Evolutionary conservation across 2,329 filamentous ascomycete genomes (phyloP), one percentile per base, ranked within the genome.

Genomic region (Sporothrix phasma): DNA sequence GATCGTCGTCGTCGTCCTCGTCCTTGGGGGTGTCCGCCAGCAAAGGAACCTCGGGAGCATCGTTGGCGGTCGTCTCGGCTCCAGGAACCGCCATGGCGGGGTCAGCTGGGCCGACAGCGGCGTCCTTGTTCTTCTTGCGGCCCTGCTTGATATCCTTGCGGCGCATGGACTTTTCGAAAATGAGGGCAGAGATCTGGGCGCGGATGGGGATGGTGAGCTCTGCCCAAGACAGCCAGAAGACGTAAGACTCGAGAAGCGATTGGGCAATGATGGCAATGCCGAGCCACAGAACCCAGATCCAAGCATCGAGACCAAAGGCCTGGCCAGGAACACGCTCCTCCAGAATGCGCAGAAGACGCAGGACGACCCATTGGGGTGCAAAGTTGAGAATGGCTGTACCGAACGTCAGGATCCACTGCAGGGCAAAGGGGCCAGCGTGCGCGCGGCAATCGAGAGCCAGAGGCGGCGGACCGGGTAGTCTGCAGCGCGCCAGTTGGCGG

Each of bases 111-210:
- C 73, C 72, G 15, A 69, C 43, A 69, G 69, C 19, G 70, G 66
- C 29, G 5, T 74, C 70, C 39, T 76, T 75, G 58, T 77, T 72
- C 10, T 73, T 69, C 70, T 82, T 85, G 41, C 77, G 78, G 4
- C 82, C 79, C 11, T 84, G 81, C 72, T 91, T 90, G 46, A 89
- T 84, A 72, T 92, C 89, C 72, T 93, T 93, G 58, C 87, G 82
- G 49, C 87, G 81, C 79, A 92, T 84, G 0, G 88, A 83, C 73
- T 94, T 94, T 66, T 87, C 83, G 69, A 92, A 93, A 17, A 93
- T 82, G 7, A 91, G 78, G 0, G 88, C 82, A 1, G 87, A 85
- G 2, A 94, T 76, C 69, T 92, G 86, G 31, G 85, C 81, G 61
- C 88, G 84, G 17, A 92, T 77, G 0, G 88, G 87, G 26, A 90